Percentiles rank a stretch among this genome's conserved stretches.
phyloP scores from a whole-genome alignment of 1,284 basidiomycete species.

The Athelia sp. region DNA sequence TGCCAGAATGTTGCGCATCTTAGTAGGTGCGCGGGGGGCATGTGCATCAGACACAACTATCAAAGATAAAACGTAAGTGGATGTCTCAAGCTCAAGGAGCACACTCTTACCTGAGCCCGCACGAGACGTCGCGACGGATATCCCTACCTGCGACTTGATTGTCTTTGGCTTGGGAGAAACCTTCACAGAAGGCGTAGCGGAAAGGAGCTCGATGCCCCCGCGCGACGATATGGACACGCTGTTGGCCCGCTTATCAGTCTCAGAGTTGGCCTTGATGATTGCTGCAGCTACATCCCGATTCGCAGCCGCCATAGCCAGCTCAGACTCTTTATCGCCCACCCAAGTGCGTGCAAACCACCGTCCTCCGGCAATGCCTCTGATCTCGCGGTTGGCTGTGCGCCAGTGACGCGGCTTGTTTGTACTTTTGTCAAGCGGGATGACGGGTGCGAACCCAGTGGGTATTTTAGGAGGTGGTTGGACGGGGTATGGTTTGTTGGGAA shows the following conservation, averaged over 20 bases:
- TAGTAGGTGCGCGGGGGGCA: slow-evolving; percentile 41
- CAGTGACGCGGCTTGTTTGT: slow-evolving; percentile 59
- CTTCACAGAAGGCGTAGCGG: slow-evolving; percentile 31
- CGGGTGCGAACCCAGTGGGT: slow-evolving; percentile 62
- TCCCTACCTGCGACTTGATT: slow-evolving; percentile 27
- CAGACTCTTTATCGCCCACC: slow-evolving; percentile 77
- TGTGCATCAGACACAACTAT: slow-evolving; percentile 37
- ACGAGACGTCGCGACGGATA: slow-evolving; percentile 49
- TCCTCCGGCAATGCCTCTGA: slow-evolving; percentile 73
- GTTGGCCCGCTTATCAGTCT: neutral
- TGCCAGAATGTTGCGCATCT: slow-evolving; percentile 50
- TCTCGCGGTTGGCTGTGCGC: slow-evolving; percentile 67
- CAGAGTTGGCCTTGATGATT: neutral
- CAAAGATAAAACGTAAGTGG: too few relatives aligned
- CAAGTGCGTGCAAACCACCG: slow-evolving; percentile 71
- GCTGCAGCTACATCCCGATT: slow-evolving; percentile 13
- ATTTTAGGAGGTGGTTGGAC: slow-evolving; percentile 74
- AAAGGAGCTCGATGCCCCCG: slow-evolving; percentile 16
- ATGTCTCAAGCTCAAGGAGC: too few relatives aligned
- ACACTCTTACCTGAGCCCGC: too few relatives aligned
- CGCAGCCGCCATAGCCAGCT: slow-evolving; percentile 35
- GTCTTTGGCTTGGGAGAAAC: slow-evolving; percentile 34
- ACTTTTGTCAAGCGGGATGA: slow-evolving; percentile 58
- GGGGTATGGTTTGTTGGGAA: slow-evolving; percentile 73
- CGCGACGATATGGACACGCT: neutral